phyloP scores from a whole-genome alignment of 2,329 filamentous ascomycete species.

The Sclerotinia trifoliorum region DNA sequence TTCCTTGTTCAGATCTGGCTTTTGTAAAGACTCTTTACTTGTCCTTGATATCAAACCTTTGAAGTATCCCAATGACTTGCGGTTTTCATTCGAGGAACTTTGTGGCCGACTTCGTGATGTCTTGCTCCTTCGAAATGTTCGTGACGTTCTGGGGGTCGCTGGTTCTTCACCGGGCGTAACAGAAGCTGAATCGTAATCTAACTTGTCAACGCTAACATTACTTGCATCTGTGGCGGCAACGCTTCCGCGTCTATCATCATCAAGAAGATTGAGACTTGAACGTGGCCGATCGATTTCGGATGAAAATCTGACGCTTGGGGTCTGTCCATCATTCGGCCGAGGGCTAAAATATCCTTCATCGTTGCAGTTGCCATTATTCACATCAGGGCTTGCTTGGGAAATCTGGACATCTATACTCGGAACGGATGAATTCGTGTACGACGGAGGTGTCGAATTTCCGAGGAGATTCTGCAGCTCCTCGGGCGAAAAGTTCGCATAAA shows the following conservation, averaged over 20 bases:
- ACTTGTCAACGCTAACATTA: constrained; percentile 42
- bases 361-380: constrained; percentile 2
- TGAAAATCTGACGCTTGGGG: constrained; percentile 52
- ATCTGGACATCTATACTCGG: constrained; percentile 33
- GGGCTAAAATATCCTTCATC: constrained; percentile 41
- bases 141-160: constrained; percentile 54
- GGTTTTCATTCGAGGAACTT: constrained; percentile 58
- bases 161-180: constrained; percentile 53
- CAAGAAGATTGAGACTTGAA: constrained; percentile 50
- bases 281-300: constrained; percentile 51
- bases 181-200: constrained; percentile 41
- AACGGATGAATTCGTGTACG: constrained; percentile 50
- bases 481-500: constrained; percentile 55
- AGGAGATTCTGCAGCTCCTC: constrained; percentile 41
- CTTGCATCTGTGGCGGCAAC: constrained; percentile 50
- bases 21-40: constrained; percentile 36
- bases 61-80: constrained; percentile 55
- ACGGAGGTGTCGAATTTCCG: constrained; percentile 47
- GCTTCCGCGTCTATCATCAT: constrained; percentile 50
- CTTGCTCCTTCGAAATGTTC: constrained; percentile 56
- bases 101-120: constrained; percentile 53
- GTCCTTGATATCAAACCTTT: constrained; percentile 43
- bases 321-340: constrained; percentile 46
- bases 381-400: constrained; percentile 17
- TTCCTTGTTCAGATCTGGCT: constrained; percentile 21